Conservation (phyloP, 371 early-diverging fungal species). For the Mucor indicus region DNA sequence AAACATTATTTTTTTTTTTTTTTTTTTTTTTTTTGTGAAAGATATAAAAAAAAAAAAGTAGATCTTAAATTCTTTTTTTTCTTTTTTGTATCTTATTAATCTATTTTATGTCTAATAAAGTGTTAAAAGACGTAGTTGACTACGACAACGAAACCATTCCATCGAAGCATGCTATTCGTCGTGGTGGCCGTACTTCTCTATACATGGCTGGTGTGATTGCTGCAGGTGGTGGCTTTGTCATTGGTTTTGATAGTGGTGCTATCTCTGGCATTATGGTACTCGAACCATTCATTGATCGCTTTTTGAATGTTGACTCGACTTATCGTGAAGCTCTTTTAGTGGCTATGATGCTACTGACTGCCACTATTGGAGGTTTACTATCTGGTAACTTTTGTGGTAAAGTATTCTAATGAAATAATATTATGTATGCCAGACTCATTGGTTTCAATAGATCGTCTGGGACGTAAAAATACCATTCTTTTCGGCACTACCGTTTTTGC, state of each 20-base stretch:
- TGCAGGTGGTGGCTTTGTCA: slow-evolving; percentile 21
- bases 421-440: neutral
- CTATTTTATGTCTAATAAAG: slow-evolving; percentile 12
- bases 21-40: too few relatives aligned
- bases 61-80: too few relatives aligned
- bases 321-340: slow-evolving; percentile 45
- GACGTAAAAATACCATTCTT: slow-evolving; percentile 41
- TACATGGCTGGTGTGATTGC: slow-evolving; percentile 22
- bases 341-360: slow-evolving; percentile 42
- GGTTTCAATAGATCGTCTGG: slow-evolving; percentile 28
- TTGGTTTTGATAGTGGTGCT: slow-evolving; percentile 20
- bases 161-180: slow-evolving; percentile 3
- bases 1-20: too few relatives aligned
- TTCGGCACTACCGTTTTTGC: slow-evolving; percentile 34
- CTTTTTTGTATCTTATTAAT: too few relatives aligned
- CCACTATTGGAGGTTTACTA: slow-evolving; percentile 41
- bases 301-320: slow-evolving; percentile 18
- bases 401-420: slow-evolving; percentile 2
- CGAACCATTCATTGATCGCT: slow-evolving; percentile 18
- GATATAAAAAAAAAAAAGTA: too few relatives aligned
- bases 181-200: slow-evolving; percentile 24
- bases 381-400: slow-evolving; percentile 44
- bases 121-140: neutral
- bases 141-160: slow-evolving; percentile 11
- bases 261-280: slow-evolving; percentile 17